Base-by-base conservation (phyloP, 2,329 filamentous ascomycete genomes). In the Coniochaeta sp. region DNA sequence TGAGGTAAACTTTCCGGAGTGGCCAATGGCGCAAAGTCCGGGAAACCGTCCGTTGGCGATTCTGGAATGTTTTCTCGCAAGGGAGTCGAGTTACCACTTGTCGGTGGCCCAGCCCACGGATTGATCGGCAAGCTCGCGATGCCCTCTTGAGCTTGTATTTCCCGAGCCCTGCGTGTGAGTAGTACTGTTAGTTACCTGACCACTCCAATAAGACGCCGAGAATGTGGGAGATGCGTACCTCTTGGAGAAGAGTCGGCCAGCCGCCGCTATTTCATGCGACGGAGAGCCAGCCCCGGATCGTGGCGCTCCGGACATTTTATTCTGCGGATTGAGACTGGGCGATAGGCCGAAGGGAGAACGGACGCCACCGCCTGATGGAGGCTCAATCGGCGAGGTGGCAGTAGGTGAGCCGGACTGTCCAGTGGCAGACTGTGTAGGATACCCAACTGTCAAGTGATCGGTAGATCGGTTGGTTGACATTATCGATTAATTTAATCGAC, bases 21-120 rank as follows among this genome's bases (percentile, higher is more conserved):
- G 47, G 89, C 83, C 47, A 90, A 81, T 67, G 87, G 85, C 64
- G 89, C 84, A 72, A 96, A 91, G 74, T 96, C 93, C 61, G 95
- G 93, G 68, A 98, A 98, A 66, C 90, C 93, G 77, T 97, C 93
- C 65, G 90, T 95, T 34, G 95, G 95, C 38, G 93, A 97, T 77
- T 99, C 95, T 64, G 93, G 93, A 63, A 99, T 98, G 65, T 93
- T 97, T 78, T 98, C 95, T 70, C 95, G 91, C 58, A 99, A 84
- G 67, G 95, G 95, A 47, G 93, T 97, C 22, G 93, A 97, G 74
- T 96, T 93, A 65, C 93, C 95, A 73, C 93, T 97, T 60, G 93
- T 96, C 56, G 95, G 93, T 65, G 95, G 93, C 12, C 95, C 93
- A 81, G 92, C 92, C 95, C 95, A 98, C 50, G 89, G 88, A 70